A percentile compares a stretch with the other conserved stretches of the same genome.
phyloP scores from a whole-genome alignment of 1,284 basidiomycete genomes.

The Sporisorium scitamineum region DNA sequence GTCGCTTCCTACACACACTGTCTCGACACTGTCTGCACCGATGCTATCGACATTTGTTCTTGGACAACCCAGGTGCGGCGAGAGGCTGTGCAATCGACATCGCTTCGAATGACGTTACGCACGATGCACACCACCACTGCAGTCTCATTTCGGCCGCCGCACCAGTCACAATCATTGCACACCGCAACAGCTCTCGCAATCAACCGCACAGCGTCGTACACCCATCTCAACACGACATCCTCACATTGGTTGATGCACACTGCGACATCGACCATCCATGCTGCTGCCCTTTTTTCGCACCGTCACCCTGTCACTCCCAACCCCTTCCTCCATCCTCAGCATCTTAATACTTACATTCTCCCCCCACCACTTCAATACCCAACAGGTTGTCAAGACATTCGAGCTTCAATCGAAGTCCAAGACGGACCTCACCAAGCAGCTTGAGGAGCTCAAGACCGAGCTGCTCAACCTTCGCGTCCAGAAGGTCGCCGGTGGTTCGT shows the following conservation, averaged over 20 bases:
- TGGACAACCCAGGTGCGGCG: background rate
- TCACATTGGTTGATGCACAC: background rate
- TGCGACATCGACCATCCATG: background rate
- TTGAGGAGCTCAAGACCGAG: slow-evolving; percentile 94
- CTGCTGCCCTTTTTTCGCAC: background rate
- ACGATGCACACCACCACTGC: background rate
- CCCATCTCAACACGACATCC: no score
- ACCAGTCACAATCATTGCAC: background rate
- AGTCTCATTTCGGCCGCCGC: background rate
- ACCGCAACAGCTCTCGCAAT: background rate
- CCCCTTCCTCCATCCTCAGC: background rate
- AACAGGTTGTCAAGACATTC: slow-evolving; percentile 84
- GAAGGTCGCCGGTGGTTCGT: slow-evolving; percentile 96
- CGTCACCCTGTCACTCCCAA: background rate
- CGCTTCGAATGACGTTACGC: background rate
- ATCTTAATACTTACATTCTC: background rate
- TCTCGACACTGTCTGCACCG: background rate
- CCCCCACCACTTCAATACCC: background rate
- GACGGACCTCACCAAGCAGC: slow-evolving; percentile 95
- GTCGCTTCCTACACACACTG: background rate
- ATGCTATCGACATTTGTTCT: background rate
- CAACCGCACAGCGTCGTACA: background rate
- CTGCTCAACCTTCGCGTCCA: slow-evolving; percentile 90
- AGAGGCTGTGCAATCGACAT: background rate
- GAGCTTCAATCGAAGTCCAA: slow-evolving; percentile 99